A percentile compares a stretch with the other conserved stretches of the same genome.
Conservation (phyloP, 2,329 filamentous ascomycete species). For the Dactylonectria estremocensis region DNA sequence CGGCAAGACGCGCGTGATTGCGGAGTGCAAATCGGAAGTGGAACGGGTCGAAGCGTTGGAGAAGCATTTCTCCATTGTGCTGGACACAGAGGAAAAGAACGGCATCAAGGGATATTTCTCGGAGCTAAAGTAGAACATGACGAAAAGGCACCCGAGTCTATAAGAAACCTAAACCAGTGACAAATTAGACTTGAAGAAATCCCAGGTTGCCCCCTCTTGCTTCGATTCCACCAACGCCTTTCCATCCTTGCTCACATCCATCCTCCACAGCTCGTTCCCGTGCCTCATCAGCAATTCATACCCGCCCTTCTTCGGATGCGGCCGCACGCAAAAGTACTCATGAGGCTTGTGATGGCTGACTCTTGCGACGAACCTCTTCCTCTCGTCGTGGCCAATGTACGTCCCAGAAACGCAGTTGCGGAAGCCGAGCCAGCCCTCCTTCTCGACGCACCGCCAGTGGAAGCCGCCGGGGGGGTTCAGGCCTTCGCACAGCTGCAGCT, state of each 20-base stretch:
- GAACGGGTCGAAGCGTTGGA: constrained; percentile 63
- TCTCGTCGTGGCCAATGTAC: constrained; percentile 53
- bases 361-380: constrained; percentile 40
- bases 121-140: constrained; percentile 17
- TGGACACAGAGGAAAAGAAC: constrained; percentile 52
- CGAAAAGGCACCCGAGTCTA: neutral
- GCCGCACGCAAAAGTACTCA: constrained; percentile 51
- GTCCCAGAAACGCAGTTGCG: constrained; percentile 52
- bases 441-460: constrained; percentile 57
- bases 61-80: constrained; percentile 63
- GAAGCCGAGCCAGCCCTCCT: constrained; percentile 57
- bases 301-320: constrained; percentile 49
- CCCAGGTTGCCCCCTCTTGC: constrained; percentile 50
- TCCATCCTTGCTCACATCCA: constrained; percentile 44
- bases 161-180: neutral
- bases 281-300: constrained; percentile 52
- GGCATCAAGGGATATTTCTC: constrained; percentile 33
- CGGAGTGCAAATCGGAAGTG: constrained; percentile 59
- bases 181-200: constrained; percentile 43
- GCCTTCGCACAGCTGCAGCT: constrained; percentile 44
- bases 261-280: constrained; percentile 47
- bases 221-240: constrained; percentile 45
- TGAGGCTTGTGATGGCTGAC: constrained; percentile 44
- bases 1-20: constrained; percentile 36
- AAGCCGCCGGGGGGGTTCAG: constrained; percentile 40